A percentile compares a stretch with the other conserved stretches of the same genome.
Conservation (phyloP, 805 yeast species). For the Peterozyma xylosa region DNA sequence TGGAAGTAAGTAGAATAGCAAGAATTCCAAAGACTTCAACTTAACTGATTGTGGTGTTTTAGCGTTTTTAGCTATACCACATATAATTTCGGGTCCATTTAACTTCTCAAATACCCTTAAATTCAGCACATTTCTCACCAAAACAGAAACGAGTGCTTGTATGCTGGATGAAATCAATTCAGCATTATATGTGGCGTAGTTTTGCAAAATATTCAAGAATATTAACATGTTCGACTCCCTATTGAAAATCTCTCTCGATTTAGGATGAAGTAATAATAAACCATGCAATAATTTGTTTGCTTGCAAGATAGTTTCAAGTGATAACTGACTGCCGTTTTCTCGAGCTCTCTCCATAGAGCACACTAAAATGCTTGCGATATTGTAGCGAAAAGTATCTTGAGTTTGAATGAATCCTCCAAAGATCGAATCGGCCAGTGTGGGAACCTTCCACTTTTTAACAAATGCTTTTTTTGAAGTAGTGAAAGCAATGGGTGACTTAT, state of each 20-base stretch:
- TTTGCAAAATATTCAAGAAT: slow-evolving; percentile 19
- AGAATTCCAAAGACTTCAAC: slow-evolving; percentile 59
- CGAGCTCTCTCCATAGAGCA: slow-evolving; percentile 15
- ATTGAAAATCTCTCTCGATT: slow-evolving; percentile 41
- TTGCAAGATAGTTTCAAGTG: slow-evolving; percentile 14
- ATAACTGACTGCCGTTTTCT: slow-evolving; percentile 8
- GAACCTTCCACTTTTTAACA: slow-evolving; percentile 20
- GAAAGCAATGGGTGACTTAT: neutral
- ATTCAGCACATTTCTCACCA: slow-evolving; percentile 50
- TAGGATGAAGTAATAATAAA: slow-evolving; percentile 48
- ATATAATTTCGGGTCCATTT: slow-evolving; percentile 47
- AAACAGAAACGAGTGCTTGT: slow-evolving; percentile 47
- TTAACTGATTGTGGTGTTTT: slow-evolving; percentile 44
- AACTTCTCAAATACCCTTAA: slow-evolving; percentile 51
- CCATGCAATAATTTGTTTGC: slow-evolving; percentile 46
- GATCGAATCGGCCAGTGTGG: slow-evolving; percentile 16
- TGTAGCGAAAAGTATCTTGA: slow-evolving; percentile 49
- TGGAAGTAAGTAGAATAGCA: slow-evolving; percentile 61
- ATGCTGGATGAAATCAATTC: slow-evolving; percentile 31
- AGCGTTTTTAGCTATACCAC: slow-evolving; percentile 32
- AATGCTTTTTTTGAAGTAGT: slow-evolving; percentile 3
- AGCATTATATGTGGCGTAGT: slow-evolving; percentile 8
- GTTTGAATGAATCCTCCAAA: slow-evolving; percentile 32
- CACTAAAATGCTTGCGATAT: slow-evolving; percentile 33
- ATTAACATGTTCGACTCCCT: slow-evolving; percentile 30